Evolutionary conservation across 306 rosid species (phyloP).

Genomic region (Carpinus fangiana): DNA sequence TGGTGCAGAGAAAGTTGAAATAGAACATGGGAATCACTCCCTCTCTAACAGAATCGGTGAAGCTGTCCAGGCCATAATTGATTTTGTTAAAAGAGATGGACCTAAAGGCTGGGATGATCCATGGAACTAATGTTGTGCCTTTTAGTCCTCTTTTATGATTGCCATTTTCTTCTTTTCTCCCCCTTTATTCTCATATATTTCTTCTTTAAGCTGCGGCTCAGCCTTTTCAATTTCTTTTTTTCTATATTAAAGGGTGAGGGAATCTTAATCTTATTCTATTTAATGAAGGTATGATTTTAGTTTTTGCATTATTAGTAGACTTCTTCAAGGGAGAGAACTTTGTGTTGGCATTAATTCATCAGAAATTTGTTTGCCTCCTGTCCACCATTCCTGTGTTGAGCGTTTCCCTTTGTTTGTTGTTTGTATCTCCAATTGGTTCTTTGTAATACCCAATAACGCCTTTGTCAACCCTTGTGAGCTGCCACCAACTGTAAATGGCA

Average conservation of each 20-base stretch:
- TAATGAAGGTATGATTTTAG: not conserved
- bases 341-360: conserved; percentile 7
- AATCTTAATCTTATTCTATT: not conserved
- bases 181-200: conserved; percentile 14
- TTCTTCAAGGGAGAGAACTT: not conserved
- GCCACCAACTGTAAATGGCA: not conserved
- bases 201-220: not conserved
- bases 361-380: not conserved
- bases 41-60: conserved; percentile 90
- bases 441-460: not conserved
- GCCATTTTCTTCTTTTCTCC: conserved; percentile 6
- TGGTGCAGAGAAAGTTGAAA: conserved; percentile 90
- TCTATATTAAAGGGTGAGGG: not conserved
- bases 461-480: not conserved
- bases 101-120: conserved; percentile 99
- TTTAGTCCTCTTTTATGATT: conserved; percentile 9
- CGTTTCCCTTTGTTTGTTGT: not conserved
- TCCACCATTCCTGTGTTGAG: not conserved
- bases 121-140: conserved; percentile 56
- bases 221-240: conserved; percentile 17
- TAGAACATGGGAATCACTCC: conserved; percentile 89
- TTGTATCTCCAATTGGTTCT: not conserved
- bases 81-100: conserved; percentile 82
- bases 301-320: not conserved
- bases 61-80: conserved; percentile 76